Percentiles rank a stretch among this genome's conserved stretches.
Conservation (phyloP, 805 yeast species). For the Metschnikowia gruessii region DNA sequence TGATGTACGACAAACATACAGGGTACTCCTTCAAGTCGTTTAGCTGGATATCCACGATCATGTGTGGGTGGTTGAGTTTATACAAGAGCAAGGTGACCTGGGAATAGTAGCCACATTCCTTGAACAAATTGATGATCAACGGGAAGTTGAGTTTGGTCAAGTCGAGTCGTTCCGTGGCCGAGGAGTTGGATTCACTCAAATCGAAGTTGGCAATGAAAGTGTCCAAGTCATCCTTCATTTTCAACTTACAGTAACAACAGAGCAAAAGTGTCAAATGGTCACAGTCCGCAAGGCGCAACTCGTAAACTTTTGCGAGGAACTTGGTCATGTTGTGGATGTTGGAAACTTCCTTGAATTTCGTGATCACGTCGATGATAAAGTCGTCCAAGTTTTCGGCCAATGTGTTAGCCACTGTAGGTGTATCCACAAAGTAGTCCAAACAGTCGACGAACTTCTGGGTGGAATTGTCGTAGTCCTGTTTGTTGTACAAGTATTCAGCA, state of each 20-base stretch:
- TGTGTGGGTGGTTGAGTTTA: constrained; percentile 66
- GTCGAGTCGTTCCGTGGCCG: constrained; percentile 10
- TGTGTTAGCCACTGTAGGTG: neutral
- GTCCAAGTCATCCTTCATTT: constrained; percentile 54
- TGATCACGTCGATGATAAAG: constrained; percentile 65
- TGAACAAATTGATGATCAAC: constrained; percentile 62
- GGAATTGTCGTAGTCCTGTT: constrained; percentile 65
- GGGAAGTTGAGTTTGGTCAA: constrained; percentile 47
- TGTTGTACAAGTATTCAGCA: constrained; percentile 70
- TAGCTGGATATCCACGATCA: constrained; percentile 72
- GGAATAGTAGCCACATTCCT: constrained; percentile 63
- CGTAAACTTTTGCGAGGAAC: constrained; percentile 61
- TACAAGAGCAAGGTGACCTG: constrained; percentile 71
- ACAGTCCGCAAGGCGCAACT: constrained; percentile 53
- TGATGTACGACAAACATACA: constrained; percentile 62
- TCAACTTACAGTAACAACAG: constrained; percentile 77
- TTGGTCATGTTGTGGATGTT: constrained; percentile 61
- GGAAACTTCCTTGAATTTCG: constrained; percentile 74
- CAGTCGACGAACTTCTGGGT: constrained; percentile 66
- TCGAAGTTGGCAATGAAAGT: constrained; percentile 49
- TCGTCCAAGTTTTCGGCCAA: constrained; percentile 22
- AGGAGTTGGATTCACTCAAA: constrained; percentile 18
- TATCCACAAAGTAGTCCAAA: constrained; percentile 23
- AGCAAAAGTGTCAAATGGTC: constrained; percentile 81
- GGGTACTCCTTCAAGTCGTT: constrained; percentile 60